Percentiles rank a stretch among this genome's conserved stretches.
Conservation (phyloP, 2,329 filamentous ascomycete genomes). For the Exophiala oligosperma region DNA sequence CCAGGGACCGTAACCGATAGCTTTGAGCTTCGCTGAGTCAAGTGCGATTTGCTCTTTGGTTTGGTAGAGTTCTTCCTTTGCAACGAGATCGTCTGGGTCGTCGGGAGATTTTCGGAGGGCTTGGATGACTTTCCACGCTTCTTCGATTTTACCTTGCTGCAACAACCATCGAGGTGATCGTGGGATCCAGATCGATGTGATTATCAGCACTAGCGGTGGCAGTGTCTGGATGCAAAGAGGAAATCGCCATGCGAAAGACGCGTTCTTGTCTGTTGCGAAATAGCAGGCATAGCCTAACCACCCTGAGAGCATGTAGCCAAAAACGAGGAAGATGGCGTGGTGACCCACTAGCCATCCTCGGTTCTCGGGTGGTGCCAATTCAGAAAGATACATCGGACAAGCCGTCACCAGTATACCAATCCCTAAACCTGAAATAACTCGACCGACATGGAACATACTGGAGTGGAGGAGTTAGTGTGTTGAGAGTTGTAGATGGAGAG, state of each 20-base stretch:
- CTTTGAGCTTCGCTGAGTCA: constrained; percentile 36
- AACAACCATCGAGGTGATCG: constrained; percentile 24
- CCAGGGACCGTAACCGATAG: constrained; percentile 44
- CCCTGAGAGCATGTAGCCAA: constrained; percentile 24
- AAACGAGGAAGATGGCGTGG: constrained; percentile 26
- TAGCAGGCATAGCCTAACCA: constrained; percentile 27
- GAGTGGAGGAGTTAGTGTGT: too few species aligned
- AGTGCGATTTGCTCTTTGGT: constrained; percentile 26
- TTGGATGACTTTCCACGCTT: constrained; percentile 33
- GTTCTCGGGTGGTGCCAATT: constrained; percentile 21
- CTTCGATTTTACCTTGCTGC: constrained; percentile 36
- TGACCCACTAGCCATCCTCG: constrained; percentile 27
- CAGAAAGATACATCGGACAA: constrained; percentile 24
- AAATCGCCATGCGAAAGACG: constrained; percentile 29
- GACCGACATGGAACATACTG: constrained; percentile 25
- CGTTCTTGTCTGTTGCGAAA: constrained; percentile 20
- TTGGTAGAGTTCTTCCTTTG: constrained; percentile 44
- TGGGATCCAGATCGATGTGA: constrained; percentile 21
- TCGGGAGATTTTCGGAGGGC: constrained; percentile 44
- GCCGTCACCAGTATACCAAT: constrained; percentile 24
- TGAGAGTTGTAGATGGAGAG: too few species aligned
- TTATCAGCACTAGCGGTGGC: constrained; percentile 16
- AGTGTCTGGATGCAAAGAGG: constrained; percentile 22
- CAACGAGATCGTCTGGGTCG: constrained; percentile 40
- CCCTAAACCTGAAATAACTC: constrained; percentile 24